These are phyloP conservation scores for Naganishia cerealis DNA, from an alignment of 1,284 basidiomycete species.

Conservation along the genomic window DNA sequence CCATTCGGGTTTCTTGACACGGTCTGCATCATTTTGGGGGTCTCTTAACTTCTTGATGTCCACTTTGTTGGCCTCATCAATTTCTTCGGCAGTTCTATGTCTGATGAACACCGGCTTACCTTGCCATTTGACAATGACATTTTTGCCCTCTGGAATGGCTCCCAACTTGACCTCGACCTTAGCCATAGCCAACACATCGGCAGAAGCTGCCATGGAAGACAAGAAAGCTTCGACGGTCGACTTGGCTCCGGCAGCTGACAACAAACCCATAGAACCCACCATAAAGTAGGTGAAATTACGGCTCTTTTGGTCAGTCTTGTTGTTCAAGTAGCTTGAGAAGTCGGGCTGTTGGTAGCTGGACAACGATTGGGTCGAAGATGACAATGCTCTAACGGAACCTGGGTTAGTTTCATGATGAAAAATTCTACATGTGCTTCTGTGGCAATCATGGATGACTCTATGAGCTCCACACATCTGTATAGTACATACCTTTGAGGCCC, in stretches of 20 bases:
- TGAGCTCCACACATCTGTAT: too few species aligned
- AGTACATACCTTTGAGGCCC: too few species aligned
- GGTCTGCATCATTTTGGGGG: constrained; percentile 82
- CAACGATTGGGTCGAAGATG: too few species aligned
- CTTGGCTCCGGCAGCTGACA: constrained; percentile 92
- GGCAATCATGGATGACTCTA: too few species aligned
- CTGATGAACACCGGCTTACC: constrained; percentile 97
- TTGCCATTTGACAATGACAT: constrained; percentile 35
- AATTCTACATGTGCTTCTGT: too few species aligned
- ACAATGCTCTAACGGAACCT: too few species aligned
- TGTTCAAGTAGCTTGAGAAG: too few species aligned
- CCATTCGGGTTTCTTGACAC: constrained; percentile 96
- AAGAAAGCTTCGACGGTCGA: constrained; percentile 92
- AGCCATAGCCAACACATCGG: constrained; percentile 95
- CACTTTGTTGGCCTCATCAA: constrained; percentile 82
- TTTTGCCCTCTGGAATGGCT: constrained; percentile 92
- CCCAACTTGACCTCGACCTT: constrained; percentile 95
- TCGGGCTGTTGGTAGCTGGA: too few species aligned
- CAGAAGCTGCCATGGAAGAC: constrained; percentile 92
- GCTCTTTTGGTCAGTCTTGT: too few species aligned
- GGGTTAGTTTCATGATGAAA: too few species aligned
- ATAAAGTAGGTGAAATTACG: constrained; percentile 93
- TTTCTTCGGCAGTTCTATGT: constrained; percentile 88
- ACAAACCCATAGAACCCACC: constrained; percentile 91
- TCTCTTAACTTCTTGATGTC: constrained; percentile 89